These are phyloP conservation scores for Pseudocercospora cruenta DNA, from an alignment of 2,329 filamentous ascomycete species.

Conservation along the genomic window DNA sequence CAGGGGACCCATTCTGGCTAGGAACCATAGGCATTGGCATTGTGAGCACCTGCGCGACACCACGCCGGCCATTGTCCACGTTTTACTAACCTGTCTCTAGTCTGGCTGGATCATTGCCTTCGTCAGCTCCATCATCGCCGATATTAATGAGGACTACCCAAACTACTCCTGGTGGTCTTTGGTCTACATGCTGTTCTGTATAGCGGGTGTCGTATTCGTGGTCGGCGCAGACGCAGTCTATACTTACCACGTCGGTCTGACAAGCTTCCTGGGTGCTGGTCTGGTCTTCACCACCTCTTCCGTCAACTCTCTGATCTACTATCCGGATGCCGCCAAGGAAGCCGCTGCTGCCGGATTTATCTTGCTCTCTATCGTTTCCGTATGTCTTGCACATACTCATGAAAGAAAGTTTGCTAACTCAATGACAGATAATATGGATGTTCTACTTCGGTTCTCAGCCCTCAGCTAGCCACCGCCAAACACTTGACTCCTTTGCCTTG, in stretches of 20 bases:
- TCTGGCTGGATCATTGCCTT: constrained; percentile 95
- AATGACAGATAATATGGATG: constrained; percentile 85
- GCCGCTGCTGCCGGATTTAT: constrained; percentile 93
- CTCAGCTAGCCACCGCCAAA: constrained; percentile 80
- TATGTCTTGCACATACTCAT: constrained; percentile 54
- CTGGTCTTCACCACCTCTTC: constrained; percentile 84
- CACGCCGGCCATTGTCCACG: neutral
- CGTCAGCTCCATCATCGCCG: constrained; percentile 78
- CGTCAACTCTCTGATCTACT: constrained; percentile 85
- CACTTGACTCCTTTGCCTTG: constrained; percentile 93
- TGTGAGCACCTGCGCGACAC: constrained; percentile 60
- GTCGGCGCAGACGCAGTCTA: constrained; percentile 82
- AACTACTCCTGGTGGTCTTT: constrained; percentile 92
- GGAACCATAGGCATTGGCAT: constrained; percentile 89
- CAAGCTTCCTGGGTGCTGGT: constrained; percentile 81
- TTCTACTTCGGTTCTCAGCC: constrained; percentile 97
- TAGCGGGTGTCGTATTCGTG: constrained; percentile 77
- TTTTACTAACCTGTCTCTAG: constrained; percentile 51
- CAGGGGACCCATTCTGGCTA: constrained; percentile 94
- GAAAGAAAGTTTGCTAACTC: neutral
- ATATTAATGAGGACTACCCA: constrained; percentile 65
- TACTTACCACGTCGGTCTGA: constrained; percentile 90
- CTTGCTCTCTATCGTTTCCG: constrained; percentile 86
- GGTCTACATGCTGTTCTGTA: constrained; percentile 82
- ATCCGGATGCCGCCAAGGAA: constrained; percentile 68